These are phyloP conservation scores for Russula sp. DNA, from an alignment of 768 basidiomycete genomes.

Conservation along the genomic window DNA sequence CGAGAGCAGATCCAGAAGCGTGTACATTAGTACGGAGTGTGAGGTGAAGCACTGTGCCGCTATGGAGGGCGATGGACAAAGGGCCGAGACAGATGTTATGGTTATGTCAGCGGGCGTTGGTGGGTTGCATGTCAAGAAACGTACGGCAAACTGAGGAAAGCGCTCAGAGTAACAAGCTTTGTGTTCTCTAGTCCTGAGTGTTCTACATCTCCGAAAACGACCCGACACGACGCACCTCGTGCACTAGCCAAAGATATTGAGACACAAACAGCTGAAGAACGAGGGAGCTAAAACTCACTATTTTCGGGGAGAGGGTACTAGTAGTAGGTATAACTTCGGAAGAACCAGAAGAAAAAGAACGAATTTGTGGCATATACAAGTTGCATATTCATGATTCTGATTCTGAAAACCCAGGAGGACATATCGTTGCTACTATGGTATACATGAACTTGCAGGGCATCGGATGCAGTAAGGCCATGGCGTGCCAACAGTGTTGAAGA, in stretches of 20 bases:
- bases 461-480: slow-evolving; percentile 5
- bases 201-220: background rate
- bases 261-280: slow-evolving; percentile 40
- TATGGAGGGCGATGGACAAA: too few relatives aligned
- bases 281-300: slow-evolving; percentile 39
- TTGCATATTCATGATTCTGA: slow-evolving; percentile 85
- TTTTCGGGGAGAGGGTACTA: too few relatives aligned
- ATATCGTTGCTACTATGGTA: slow-evolving; percentile 62
- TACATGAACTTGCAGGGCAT: background rate
- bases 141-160: too few relatives aligned
- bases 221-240: slow-evolving; percentile 52
- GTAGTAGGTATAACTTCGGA: too few relatives aligned
- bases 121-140: too few relatives aligned
- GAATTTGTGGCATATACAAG: slow-evolving; percentile 77
- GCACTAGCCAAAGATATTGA: slow-evolving; percentile 44
- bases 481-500: slow-evolving; percentile 61
- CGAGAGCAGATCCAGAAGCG: too few relatives aligned
- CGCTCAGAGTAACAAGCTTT: too few relatives aligned
- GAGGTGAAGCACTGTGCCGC: too few relatives aligned
- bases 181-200: slow-evolving; percentile 8
- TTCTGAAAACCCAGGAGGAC: slow-evolving; percentile 37
- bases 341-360: slow-evolving; percentile 81
- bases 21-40: too few relatives aligned
- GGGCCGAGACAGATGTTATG: too few relatives aligned
- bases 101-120: too few relatives aligned